Conservation (phyloP, 1,139 yeast species). For the Taphrina populina region DNA sequence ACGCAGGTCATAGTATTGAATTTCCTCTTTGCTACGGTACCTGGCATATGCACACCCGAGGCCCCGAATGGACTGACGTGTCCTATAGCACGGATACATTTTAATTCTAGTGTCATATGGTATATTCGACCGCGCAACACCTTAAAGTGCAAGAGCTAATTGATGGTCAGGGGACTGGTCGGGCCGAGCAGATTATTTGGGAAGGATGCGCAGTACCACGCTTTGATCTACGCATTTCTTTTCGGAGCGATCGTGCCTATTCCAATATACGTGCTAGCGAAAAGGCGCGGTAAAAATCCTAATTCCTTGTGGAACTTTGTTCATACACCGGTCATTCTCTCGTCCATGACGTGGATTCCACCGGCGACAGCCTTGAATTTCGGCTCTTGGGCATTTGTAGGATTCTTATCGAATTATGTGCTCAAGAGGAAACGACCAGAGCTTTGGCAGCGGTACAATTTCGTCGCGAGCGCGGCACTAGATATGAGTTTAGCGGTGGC, state of each 20-base stretch:
- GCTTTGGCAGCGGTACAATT: conserved; percentile 64
- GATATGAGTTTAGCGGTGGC: conserved; percentile 55
- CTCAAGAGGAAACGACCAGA: conserved; percentile 54
- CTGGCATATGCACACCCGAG: conserved; percentile 44
- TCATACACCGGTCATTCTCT: conserved; percentile 56
- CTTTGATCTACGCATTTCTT: conserved; percentile 51
- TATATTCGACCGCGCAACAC: background rate
- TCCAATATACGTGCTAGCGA: conserved; percentile 47
- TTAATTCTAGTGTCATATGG: conserved; percentile 54
- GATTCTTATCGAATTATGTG: conserved; percentile 54
- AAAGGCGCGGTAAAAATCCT: conserved; percentile 2
- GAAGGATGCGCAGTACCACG: conserved; percentile 17
- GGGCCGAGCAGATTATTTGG: conserved; percentile 56
- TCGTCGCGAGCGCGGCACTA: conserved; percentile 58
- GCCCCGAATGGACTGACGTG: conserved; percentile 45
- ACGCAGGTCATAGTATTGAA: conserved; percentile 56
- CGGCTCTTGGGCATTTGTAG: conserved; percentile 52
- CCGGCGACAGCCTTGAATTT: conserved; percentile 58
- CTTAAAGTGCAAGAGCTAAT: no score
- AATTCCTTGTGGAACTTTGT: conserved; percentile 38
- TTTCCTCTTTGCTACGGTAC: conserved; percentile 54
- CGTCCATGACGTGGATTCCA: conserved; percentile 55
- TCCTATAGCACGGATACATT: conserved; percentile 49
- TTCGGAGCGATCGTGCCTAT: conserved; percentile 54
- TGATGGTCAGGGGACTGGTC: conserved; percentile 49